These are phyloP conservation scores for Plasmodium yoelii DNA, from an alignment of 169 alveolate genomes.

Conservation along the genomic window DNA sequence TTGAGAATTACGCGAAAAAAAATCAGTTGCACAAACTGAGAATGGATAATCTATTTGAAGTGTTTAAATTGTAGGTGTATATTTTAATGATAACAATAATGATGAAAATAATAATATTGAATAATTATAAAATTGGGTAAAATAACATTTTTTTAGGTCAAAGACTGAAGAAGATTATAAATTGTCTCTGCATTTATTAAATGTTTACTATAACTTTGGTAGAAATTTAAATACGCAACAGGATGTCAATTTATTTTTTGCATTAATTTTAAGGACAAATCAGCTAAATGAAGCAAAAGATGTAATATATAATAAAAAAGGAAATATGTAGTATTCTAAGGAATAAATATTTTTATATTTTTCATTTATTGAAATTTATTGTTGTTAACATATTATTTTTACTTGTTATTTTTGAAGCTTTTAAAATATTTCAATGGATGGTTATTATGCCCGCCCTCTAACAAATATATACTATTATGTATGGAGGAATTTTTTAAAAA, in stretches of 20 bases:
- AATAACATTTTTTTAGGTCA: constrained; percentile 19
- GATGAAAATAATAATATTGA: neutral
- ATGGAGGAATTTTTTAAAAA: constrained; percentile 68
- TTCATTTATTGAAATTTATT: neutral
- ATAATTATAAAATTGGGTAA: neutral
- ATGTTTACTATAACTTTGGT: constrained; percentile 75
- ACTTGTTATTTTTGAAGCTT: constrained; percentile 19
- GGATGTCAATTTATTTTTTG: constrained; percentile 75
- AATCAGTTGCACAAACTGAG: constrained; percentile 67
- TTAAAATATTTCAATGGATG: constrained; percentile 76
- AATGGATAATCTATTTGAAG: constrained; percentile 67
- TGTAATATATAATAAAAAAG: constrained; percentile 10
- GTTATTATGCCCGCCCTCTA: constrained; percentile 76
- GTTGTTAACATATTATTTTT: neutral
- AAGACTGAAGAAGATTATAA: constrained; percentile 75
- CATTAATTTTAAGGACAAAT: constrained; percentile 53
- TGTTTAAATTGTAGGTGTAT: constrained; percentile 43
- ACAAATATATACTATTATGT: constrained; percentile 64
- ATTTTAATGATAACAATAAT: neutral
- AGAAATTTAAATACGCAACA: constrained; percentile 74
- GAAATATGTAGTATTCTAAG: neutral
- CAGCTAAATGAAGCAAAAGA: constrained; percentile 76
- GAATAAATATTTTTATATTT: neutral
- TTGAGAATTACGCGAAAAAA: constrained; percentile 75
- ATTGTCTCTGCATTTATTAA: constrained; percentile 66